These are phyloP conservation scores for Pyrenophora teres DNA, from an alignment of 2,329 filamentous ascomycete genomes.

Conservation along the genomic window DNA sequence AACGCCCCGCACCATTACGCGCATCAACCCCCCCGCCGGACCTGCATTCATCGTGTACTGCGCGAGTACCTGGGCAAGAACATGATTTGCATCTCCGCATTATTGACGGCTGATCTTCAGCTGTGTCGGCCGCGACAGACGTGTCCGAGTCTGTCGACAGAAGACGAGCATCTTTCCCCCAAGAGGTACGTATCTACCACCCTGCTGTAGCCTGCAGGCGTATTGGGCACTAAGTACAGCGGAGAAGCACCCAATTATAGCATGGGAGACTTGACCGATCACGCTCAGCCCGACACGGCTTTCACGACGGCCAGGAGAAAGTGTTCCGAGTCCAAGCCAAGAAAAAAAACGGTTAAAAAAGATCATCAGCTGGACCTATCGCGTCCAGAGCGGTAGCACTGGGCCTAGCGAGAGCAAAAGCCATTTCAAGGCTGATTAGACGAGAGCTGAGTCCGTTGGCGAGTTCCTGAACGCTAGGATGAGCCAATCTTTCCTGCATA, in stretches of 20 bases:
- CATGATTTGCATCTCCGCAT: conserved; percentile 9
- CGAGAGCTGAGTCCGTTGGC: no score
- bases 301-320: conserved; percentile 54
- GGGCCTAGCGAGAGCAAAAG: conserved; percentile 58
- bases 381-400: conserved; percentile 59
- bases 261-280: conserved; percentile 58
- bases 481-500: conserved; percentile 54
- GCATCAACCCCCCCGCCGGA: conserved; percentile 7
- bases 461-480: no score
- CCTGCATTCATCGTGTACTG: not conserved
- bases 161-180: no score
- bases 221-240: not conserved
- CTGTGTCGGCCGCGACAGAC: conserved; percentile 3
- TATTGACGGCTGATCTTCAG: conserved; percentile 11
- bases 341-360: conserved; percentile 40
- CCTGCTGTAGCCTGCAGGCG: conserved; percentile 9
- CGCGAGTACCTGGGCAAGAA: conserved; percentile 21
- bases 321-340: conserved; percentile 26
- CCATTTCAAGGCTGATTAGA: conserved; percentile 51
- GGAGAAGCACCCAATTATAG: conserved; percentile 7
- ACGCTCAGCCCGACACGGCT: conserved; percentile 53
- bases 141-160: not conserved
- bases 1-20: conserved; percentile 17
- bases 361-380: conserved; percentile 57
- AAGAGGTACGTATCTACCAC: not conserved